A percentile compares a stretch with the other conserved stretches of the same genome.
phyloP scores from a whole-genome alignment of 2,329 filamentous ascomycete genomes.

The Penicillium italicum region DNA sequence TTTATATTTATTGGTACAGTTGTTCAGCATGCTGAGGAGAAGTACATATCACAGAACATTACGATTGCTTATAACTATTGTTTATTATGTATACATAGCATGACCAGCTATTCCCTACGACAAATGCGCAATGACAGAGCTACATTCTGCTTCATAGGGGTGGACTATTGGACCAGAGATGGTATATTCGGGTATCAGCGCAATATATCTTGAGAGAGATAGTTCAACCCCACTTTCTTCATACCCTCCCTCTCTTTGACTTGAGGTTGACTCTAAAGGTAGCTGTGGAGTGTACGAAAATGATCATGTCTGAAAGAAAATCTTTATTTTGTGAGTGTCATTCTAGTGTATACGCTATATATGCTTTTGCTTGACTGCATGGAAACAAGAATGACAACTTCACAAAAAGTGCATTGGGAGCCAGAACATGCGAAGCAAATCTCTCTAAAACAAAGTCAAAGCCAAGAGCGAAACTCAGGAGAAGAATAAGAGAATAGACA shows the following conservation, averaged over 20 bases:
- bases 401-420: neutral
- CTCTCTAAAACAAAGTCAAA: neutral
- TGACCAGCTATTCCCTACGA: neutral
- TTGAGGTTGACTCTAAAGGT: neutral
- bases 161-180: neutral
- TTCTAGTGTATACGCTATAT: neutral
- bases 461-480: neutral
- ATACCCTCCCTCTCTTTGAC: neutral
- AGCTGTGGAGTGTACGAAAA: neutral
- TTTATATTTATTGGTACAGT: conserved; percentile 17
- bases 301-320: neutral
- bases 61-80: conserved; percentile 1
- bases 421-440: neutral
- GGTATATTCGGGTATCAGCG: neutral
- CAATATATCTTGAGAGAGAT: neutral
- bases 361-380: neutral
- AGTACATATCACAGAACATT: conserved; percentile 18
- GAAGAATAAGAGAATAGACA: neutral
- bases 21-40: conserved; percentile 17
- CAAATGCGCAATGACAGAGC: neutral
- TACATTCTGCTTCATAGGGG: neutral
- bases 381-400: neutral
- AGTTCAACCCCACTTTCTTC: neutral
- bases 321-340: neutral
- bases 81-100: neutral